These are phyloP conservation scores for Solanum hybrid DNA, from an alignment of 305 asterid species.

Conservation along the genomic window DNA sequence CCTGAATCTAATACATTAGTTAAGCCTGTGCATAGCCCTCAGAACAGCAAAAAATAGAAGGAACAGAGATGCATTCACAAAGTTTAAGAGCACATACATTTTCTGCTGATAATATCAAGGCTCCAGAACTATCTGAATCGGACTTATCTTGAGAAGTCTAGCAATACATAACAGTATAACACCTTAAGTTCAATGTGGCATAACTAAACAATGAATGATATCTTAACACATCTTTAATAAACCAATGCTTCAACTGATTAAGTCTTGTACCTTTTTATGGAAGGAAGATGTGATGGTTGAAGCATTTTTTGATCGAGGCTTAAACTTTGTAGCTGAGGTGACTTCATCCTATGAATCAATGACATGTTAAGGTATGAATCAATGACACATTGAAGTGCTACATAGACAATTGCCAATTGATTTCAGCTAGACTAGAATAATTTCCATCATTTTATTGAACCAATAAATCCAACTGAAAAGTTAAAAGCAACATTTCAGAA, in stretches of 20 bases:
- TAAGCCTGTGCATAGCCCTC: conserved; percentile 4
- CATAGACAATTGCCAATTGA: not conserved
- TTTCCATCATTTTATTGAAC: not conserved
- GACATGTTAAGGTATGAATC: not conserved
- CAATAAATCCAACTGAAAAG: not conserved
- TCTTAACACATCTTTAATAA: not conserved
- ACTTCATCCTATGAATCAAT: conserved; percentile 18
- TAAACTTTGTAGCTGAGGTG: conserved; percentile 27
- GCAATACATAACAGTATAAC: conserved; percentile 8
- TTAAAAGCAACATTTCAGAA: not conserved
- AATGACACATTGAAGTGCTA: not conserved
- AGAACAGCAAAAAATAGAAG: not conserved
- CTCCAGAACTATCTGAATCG: conserved; percentile 20
- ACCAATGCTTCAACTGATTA: not conserved
- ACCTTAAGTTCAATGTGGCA: not conserved
- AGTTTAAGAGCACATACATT: not conserved
- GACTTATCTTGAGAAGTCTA: conserved; percentile 21
- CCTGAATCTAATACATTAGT: conserved; percentile 12
- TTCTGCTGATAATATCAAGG: conserved; percentile 11
- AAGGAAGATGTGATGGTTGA: conserved; percentile 26
- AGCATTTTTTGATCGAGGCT: conserved; percentile 22
- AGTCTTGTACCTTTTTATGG: conserved; percentile 35
- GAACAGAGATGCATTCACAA: not conserved
- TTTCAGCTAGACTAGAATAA: not conserved
- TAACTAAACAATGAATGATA: not conserved